These are phyloP conservation scores for Penicillium verrucosum DNA, from an alignment of 2,329 filamentous ascomycete species.

Conservation along the genomic window DNA sequence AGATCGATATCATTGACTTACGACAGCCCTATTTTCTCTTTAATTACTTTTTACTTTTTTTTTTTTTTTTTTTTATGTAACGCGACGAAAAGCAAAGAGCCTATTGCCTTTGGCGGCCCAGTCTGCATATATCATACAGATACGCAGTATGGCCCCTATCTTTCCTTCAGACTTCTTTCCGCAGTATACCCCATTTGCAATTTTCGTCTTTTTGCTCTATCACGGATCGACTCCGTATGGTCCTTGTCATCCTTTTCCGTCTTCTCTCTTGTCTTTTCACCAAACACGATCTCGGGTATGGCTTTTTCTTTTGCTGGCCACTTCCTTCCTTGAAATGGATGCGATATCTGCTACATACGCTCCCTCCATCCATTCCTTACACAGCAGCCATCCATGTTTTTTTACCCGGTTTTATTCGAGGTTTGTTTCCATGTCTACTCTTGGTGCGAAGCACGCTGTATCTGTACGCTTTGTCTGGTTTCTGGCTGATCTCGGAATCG, in stretches of 20 bases:
- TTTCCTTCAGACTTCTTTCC: constrained; percentile 7
- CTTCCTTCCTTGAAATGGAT: not conserved
- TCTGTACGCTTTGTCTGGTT: not conserved
- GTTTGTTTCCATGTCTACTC: not conserved
- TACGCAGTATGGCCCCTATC: not conserved
- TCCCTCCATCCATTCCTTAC: not conserved
- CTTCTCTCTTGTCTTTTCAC: not conserved
- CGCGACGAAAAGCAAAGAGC: constrained; percentile 14
- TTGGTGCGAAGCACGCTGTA: not conserved
- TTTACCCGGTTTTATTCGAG: not conserved
- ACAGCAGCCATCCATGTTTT: not conserved
- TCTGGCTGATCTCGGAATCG: not conserved
- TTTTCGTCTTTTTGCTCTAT: not conserved
- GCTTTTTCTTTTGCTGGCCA: not conserved
- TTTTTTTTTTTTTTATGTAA: constrained; percentile 11
- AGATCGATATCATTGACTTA: constrained; percentile 25
- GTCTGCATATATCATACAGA: not conserved
- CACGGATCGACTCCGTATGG: not conserved
- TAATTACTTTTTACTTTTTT: constrained; percentile 3
- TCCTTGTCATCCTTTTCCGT: not conserved
- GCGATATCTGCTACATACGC: not conserved
- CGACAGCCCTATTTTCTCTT: constrained; percentile 17
- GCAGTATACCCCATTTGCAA: constrained; percentile 24
- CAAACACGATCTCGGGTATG: not conserved
- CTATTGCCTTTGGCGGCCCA: not conserved